Conservation (phyloP, 2,329 filamentous ascomycete genomes). For the Arachnopeziza araneosa region DNA sequence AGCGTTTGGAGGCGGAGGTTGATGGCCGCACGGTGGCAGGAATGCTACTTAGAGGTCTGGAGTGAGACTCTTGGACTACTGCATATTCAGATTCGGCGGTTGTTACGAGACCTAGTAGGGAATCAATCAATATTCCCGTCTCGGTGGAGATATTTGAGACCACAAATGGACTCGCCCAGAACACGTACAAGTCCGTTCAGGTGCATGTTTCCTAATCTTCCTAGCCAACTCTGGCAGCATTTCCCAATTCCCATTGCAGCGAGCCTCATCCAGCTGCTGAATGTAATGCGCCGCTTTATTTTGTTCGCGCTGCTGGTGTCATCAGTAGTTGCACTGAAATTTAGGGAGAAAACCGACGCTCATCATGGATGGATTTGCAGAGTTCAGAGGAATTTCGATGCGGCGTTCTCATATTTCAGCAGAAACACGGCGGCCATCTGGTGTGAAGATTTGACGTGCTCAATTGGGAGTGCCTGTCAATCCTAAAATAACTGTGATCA, state of each 20-base stretch:
- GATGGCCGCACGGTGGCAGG: slow-evolving; percentile 17
- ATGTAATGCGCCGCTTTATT: slow-evolving; percentile 81
- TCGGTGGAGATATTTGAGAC: background rate
- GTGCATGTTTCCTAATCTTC: slow-evolving; percentile 92
- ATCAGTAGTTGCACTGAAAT: background rate
- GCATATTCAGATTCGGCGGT: slow-evolving; percentile 65
- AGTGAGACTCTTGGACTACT: slow-evolving; percentile 48
- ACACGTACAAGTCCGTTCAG: slow-evolving; percentile 71
- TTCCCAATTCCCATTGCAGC: slow-evolving; percentile 83
- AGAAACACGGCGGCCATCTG: background rate
- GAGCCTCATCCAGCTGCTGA: slow-evolving; percentile 73
- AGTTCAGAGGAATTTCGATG: background rate
- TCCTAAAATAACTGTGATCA: background rate
- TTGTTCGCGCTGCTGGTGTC: slow-evolving; percentile 35
- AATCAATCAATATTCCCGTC: background rate
- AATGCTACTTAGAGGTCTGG: slow-evolving; percentile 11
- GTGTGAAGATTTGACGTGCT: background rate
- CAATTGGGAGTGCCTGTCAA: background rate
- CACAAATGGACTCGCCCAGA: background rate
- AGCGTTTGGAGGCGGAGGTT: slow-evolving; percentile 15
- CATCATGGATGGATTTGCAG: slow-evolving; percentile 14
- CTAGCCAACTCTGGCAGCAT: slow-evolving; percentile 82
- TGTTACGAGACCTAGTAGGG: slow-evolving; percentile 55
- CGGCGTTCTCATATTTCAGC: slow-evolving; percentile 8
- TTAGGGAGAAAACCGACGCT: slow-evolving; percentile 17